These are phyloP conservation scores for Pleurotus sapidus DNA, from an alignment of 768 basidiomycete genomes.

Conservation along the genomic window DNA sequence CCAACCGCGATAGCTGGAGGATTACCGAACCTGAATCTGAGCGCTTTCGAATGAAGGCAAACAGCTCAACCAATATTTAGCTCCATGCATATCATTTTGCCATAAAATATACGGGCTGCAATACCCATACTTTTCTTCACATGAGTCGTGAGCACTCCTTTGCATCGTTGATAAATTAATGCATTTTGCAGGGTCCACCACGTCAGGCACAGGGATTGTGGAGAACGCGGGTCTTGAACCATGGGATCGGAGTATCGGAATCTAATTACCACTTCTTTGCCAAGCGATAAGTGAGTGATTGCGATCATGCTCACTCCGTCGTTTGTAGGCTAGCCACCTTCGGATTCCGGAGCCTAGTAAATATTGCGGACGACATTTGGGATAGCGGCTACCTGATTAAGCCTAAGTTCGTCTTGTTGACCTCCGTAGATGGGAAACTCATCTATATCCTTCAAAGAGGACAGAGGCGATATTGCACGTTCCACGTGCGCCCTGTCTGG, in stretches of 20 bases:
- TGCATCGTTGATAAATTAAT: not conserved
- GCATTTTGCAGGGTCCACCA: not conserved
- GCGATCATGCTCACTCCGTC: too few relatives aligned
- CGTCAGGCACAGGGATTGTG: not conserved
- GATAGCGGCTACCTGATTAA: too few relatives aligned
- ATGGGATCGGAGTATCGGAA: slow-evolving; percentile 5
- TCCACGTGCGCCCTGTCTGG: too few relatives aligned
- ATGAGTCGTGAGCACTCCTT: slow-evolving; percentile 2
- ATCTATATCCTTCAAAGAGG: too few relatives aligned
- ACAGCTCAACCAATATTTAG: not conserved
- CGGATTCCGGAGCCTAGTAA: too few relatives aligned
- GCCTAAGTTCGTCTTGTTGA: too few relatives aligned
- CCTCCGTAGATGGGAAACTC: too few relatives aligned
- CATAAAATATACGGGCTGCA: slow-evolving; percentile 1
- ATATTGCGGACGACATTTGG: too few relatives aligned
- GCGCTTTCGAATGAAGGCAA: slow-evolving; percentile 2
- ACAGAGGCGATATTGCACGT: too few relatives aligned
- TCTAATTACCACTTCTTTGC: not conserved
- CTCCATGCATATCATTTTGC: not conserved
- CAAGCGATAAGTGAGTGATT: too few relatives aligned
- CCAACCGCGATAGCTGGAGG: not conserved
- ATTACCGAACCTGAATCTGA: not conserved
- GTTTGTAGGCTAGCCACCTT: too few relatives aligned
- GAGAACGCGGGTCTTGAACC: not conserved
- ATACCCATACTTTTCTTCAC: not conserved